A percentile compares a stretch with the other conserved stretches of the same genome.
phyloP scores from a whole-genome alignment of 2,329 filamentous ascomycete genomes.

The Aspergillus neotritici region DNA sequence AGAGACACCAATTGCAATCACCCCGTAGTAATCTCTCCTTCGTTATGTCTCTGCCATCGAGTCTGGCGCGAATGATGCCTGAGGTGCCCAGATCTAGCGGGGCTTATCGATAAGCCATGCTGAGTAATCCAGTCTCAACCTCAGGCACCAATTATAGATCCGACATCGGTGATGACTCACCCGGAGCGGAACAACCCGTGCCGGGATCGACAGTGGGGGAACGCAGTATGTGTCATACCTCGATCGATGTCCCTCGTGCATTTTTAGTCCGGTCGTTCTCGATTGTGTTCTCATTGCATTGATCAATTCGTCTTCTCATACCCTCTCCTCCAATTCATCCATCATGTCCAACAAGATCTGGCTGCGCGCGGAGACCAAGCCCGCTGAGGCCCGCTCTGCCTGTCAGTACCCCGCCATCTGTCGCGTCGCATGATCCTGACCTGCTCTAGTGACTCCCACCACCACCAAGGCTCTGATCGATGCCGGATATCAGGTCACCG shows the following conservation, averaged over 20 bases:
- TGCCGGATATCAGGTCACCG: constrained; percentile 62
- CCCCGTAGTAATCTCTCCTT: too few relatives aligned
- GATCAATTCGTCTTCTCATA: not conserved
- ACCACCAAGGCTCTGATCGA: constrained; percentile 59
- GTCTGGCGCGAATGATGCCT: too few relatives aligned
- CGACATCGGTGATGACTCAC: constrained; percentile 23
- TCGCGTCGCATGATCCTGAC: constrained; percentile 3
- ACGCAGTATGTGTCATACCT: constrained; percentile 25
- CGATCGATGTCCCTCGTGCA: constrained; percentile 9
- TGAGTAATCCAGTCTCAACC: not conserved
- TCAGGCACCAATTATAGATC: not conserved
- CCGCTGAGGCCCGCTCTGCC: constrained; percentile 51
- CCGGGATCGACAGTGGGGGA: too few relatives aligned
- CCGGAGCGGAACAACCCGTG: constrained; percentile 28
- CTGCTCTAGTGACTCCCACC: constrained; percentile 39
- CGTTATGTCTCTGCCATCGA: too few relatives aligned
- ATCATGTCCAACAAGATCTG: constrained; percentile 44
- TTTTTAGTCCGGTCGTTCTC: constrained; percentile 5
- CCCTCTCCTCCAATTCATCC: not conserved
- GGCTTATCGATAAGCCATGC: too few relatives aligned
- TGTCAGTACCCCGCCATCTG: constrained; percentile 22
- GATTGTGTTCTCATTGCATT: constrained; percentile 5
- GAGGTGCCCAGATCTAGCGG: too few relatives aligned
- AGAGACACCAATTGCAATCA: too few relatives aligned
- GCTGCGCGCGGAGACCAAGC: constrained; percentile 56